A percentile compares a stretch with the other conserved stretches of the same genome.
phyloP scores from a whole-genome alignment of 306 rosid genomes.

The Dryas octopetala region DNA sequence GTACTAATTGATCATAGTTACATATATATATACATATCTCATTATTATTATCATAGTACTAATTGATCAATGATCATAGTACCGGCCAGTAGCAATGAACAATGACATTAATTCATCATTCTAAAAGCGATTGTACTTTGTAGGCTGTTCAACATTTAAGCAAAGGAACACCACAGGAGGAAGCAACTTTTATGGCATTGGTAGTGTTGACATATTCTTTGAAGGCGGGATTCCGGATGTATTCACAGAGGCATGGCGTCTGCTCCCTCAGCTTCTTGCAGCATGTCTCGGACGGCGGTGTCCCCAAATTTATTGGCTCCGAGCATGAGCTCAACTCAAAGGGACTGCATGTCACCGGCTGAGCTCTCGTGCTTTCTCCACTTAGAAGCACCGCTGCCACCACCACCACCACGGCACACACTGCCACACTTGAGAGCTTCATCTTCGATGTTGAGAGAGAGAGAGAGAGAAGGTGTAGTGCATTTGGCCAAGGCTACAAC shows the following conservation, averaged over 20 bases:
- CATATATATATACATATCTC: too few species aligned
- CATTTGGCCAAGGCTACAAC: too few species aligned
- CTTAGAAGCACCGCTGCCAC: constrained; percentile 5
- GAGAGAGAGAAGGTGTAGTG: too few species aligned
- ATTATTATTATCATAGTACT: too few species aligned
- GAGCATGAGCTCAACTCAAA: constrained; percentile 28
- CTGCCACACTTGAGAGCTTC: not conserved
- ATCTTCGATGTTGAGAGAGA: too few species aligned
- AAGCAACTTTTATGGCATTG: constrained; percentile 37
- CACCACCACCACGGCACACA: constrained; percentile 19
- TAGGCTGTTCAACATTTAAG: constrained; percentile 31
- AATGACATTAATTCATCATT: too few species aligned
- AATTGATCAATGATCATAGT: too few species aligned
- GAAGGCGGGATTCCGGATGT: constrained; percentile 47
- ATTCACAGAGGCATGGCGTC: constrained; percentile 56
- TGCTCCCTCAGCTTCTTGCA: constrained; percentile 60
- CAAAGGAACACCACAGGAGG: constrained; percentile 42
- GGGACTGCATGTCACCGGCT: constrained; percentile 16
- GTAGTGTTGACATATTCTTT: constrained; percentile 36
- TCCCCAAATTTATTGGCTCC: not conserved
- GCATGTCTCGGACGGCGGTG: constrained; percentile 40
- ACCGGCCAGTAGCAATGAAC: too few species aligned
- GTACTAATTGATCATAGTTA: too few species aligned
- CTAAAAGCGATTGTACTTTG: too few species aligned
- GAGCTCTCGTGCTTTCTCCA: not conserved